Conservation (phyloP, 805 yeast species). For the Myxozyma nipponensis region DNA sequence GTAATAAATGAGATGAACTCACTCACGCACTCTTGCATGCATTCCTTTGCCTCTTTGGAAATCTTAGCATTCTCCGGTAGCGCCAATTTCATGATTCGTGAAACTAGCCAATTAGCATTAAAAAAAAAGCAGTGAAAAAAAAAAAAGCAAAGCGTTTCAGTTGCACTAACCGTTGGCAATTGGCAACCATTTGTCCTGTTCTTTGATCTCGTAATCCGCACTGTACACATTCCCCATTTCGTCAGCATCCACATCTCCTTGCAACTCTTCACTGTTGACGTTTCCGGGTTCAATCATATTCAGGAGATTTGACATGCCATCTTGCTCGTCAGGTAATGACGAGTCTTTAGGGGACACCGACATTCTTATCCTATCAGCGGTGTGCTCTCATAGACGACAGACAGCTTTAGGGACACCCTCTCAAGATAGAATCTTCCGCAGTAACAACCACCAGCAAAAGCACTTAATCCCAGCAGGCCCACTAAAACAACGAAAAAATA, state of each 20-base stretch:
- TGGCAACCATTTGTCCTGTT: constrained; percentile 60
- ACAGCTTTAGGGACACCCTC: no score
- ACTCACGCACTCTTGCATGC: constrained; percentile 67
- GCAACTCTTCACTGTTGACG: constrained; percentile 10
- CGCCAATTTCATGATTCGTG: constrained; percentile 73
- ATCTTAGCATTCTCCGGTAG: constrained; percentile 70
- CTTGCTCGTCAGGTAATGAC: constrained; percentile 5
- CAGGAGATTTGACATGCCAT: constrained; percentile 17
- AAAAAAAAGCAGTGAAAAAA: not conserved
- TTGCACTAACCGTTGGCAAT: constrained; percentile 49
- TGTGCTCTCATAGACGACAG: no score
- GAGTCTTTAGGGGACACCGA: constrained; percentile 18
- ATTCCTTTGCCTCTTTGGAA: constrained; percentile 74
- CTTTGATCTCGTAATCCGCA: constrained; percentile 50
- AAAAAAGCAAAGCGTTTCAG: not conserved
- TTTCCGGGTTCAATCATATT: constrained; percentile 20
- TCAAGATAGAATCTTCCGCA: no score
- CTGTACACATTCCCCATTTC: constrained; percentile 4
- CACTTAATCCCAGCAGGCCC: no score
- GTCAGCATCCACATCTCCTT: constrained; percentile 12
- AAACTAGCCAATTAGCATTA: constrained; percentile 38
- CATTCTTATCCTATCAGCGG: no score
- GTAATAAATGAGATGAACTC: constrained; percentile 68
- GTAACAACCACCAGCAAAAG: no score
- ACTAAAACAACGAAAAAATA: no score